Base-by-base conservation (phyloP, 2,329 filamentous ascomycete species). In the Meredithiella fracta region DNA sequence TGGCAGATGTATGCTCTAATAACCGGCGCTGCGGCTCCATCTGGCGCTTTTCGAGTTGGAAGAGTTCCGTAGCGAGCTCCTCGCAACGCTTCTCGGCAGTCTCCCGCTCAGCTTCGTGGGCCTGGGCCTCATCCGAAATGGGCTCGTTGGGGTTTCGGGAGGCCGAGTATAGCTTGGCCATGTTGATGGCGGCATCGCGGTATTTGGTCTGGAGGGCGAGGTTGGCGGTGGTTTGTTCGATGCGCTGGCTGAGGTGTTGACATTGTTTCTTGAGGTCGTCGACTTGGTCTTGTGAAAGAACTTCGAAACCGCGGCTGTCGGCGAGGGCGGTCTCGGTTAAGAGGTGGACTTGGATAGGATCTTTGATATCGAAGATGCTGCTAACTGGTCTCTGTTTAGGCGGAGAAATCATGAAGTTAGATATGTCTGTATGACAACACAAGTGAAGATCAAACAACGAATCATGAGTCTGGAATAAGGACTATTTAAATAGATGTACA, bases 151-250 rank as follows among this genome's bases (percentile, higher is more conserved):
- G 25, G 50, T 52, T 52, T 52, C 50, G 50, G 14, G 31, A 22
- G 9, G 50, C 29, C 15, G 8, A 26, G 65, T 94, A 88, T 29
- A 98, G 73, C 63, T 85, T 83, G 58, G 83, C 83, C 69, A 98
- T 82, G 42, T 89, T 94, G 61, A 84, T 79, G 9, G 92, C 88
- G 1, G 92, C 92, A 74, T 97, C 91, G 63, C 89, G 85, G 63
- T 96, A 88, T 71, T 97, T 98, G 55, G 82, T 85, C 67, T 98
- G 92, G 49, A 97, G 81, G 31, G 83, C 82, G 38, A 98, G 75
- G 68, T 91, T 95, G 59, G 87, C 79, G 61, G 83, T 81, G 20
- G 87, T 82, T 38, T 86, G 83, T 60, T 91, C 86, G 61, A 95
- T 82, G n/a, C 87, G 83, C 64, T 82, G 79, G 25, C 77, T 75